These are phyloP conservation scores for Venturia oleaginea DNA, from an alignment of 2,329 filamentous ascomycete genomes.

Conservation along the genomic window DNA sequence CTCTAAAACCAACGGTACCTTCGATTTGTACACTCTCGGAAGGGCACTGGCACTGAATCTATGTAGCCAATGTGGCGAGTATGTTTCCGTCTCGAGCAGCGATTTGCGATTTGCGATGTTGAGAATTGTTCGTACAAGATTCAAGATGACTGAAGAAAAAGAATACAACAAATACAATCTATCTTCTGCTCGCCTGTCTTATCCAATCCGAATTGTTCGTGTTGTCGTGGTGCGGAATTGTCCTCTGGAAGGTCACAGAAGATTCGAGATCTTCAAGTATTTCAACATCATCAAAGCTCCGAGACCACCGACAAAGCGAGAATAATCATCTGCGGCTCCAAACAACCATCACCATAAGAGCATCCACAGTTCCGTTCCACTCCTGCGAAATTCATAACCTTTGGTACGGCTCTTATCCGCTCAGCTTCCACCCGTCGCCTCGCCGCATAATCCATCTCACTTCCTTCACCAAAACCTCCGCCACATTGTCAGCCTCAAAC, in stretches of 20 bases:
- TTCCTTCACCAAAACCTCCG: background rate
- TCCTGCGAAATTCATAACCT: background rate
- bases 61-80: too few species aligned
- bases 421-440: background rate
- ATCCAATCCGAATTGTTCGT: too few species aligned
- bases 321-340: background rate
- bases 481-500: background rate
- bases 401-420: background rate
- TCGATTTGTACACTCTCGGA: too few species aligned
- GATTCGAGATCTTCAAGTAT: background rate
- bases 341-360: background rate
- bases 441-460: background rate
- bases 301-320: background rate
- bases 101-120: too few species aligned
- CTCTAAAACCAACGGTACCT: too few species aligned
- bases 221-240: background rate
- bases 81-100: too few species aligned
- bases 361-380: background rate
- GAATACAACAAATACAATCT: too few species aligned
- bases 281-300: too few species aligned
- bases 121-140: too few species aligned
- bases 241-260: background rate
- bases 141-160: too few species aligned
- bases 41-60: too few species aligned
- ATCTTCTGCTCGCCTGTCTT: too few species aligned